Base-by-base conservation (phyloP, 768 basidiomycete species). In the Megacollybia marginata region DNA sequence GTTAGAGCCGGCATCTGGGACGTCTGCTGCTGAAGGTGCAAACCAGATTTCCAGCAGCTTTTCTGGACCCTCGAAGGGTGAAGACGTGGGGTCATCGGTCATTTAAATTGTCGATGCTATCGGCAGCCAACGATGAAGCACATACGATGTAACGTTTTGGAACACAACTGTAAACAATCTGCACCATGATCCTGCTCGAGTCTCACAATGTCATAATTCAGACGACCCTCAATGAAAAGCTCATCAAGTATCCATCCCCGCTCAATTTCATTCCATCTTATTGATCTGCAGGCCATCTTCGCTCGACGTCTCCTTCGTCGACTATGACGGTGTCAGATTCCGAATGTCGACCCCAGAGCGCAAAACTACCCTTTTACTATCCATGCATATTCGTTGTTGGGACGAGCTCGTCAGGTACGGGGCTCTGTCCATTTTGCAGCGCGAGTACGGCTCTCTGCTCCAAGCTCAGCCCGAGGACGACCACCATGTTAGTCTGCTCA, bases 341-440 rank as follows among this genome's bases (percentile, higher is more conserved):
- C 94, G 88, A 65, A 69, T 98, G 44, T 89, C 89, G 12, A 93
- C 93, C 0, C 88, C 88, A 3, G 82, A 88, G 19, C 82, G 85
- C 62, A 91, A 95, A 73, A 85, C 87, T 0, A 62, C 75, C 4
- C 72, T 98, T 18, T 71, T 89, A 35, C 78, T 99, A 18, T 98
- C 95, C 31, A 98, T 99, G 92, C 85, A 85, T 65, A 93, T 98
- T 51, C 85, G 90, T 45, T 99, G 95, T 71, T 99, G 95, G 95
- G 80, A 86, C 52, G 92, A 98, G 63, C 81, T 99, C 42, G 84
- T 84, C 10, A 73, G 77, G 47, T 95, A 90, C 60, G 96, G 95
- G 42, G 96, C 90, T 1, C 59, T 83, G 32, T 82, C 90, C 46
- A 68, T 95, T 33, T 68, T 99, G 49, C 68, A 74, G 59, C 76